Conservation (phyloP, 352 stramenopile species). For the Globisporangium solare region DNA sequence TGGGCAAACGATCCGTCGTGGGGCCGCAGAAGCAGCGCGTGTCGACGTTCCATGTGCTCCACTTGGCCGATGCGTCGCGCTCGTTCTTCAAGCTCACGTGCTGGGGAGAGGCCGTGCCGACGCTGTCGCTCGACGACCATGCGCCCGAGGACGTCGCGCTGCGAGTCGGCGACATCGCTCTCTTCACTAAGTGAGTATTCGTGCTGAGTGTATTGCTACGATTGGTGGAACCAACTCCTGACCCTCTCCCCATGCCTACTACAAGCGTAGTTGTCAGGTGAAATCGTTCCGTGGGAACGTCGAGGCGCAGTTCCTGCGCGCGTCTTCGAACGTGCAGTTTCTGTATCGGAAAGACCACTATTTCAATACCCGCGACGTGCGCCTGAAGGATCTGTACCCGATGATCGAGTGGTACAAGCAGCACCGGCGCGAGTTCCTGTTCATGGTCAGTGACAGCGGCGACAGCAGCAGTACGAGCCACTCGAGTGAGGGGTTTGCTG, state of each 20-base stretch:
- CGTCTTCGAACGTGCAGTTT: slow-evolving; percentile 43
- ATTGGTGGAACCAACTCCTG: neutral
- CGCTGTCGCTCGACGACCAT: slow-evolving; percentile 29
- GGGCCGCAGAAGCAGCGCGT: slow-evolving; percentile 19
- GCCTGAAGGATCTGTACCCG: slow-evolving; percentile 44
- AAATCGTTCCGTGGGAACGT: slow-evolving; percentile 43
- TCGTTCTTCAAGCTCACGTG: slow-evolving; percentile 11
- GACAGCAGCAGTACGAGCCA: neutral
- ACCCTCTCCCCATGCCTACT: neutral
- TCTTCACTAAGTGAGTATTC: slow-evolving; percentile 36
- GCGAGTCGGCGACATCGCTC: slow-evolving; percentile 47
- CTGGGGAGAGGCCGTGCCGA: slow-evolving; percentile 22
- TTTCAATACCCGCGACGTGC: slow-evolving; percentile 49
- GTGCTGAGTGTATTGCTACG: neutral
- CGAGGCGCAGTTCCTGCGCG: slow-evolving; percentile 43
- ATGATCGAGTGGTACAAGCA: slow-evolving; percentile 74
- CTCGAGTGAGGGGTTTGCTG: slow-evolving; percentile 4
- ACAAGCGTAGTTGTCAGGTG: slow-evolving; percentile 13
- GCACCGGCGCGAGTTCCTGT: slow-evolving; percentile 41
- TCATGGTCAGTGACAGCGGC: slow-evolving; percentile 1
- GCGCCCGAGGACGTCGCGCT: slow-evolving; percentile 26
- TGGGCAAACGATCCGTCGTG: slow-evolving; percentile 25
- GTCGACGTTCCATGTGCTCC: slow-evolving; percentile 29
- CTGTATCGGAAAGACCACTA: slow-evolving; percentile 55
- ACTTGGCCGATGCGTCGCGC: slow-evolving; percentile 5